Evolutionary conservation across 495 filamentous ascomycete species (phyloP), one percentile per base, ranked within the genome.

Genomic region (Aspergillus leporis): DNA sequence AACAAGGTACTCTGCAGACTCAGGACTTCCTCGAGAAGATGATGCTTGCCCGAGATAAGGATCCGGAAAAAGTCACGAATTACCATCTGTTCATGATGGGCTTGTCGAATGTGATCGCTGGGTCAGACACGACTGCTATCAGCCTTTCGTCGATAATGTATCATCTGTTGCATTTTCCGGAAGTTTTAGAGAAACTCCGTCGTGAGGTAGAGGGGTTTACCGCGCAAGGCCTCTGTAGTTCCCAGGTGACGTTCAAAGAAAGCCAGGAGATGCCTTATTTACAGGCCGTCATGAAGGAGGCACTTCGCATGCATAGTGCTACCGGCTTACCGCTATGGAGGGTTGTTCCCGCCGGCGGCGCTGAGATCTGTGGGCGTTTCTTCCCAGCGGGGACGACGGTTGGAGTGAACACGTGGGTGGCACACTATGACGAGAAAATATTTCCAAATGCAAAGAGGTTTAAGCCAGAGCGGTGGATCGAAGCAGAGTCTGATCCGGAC

Each of bases 21-120:
- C 66, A 74, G n/a, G 81, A 83, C 63, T 80, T 87, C 16, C 70
- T 72, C 12, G 64, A 70, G 19, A 89, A 86, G 64, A 83, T 88
- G 74, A 59, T 76, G 2, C 69, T 85, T 0, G 81, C 83, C 0
- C 80, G 82, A 51, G 73, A 81, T 45, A 78, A 79, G 41, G 70
- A 86, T 31, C 86, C 87, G 0, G 79, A 87, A 19, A 79, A 73
- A 28, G 76, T 85, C 22, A 83, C 76, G 0, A 68, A 75, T 41
- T 74, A 75, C 21, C 79, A 84, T 56, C 62, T 84, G 0, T 68
- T 80, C 30, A 79, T 78, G 51, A 77, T 76, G 67, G 79, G 74
- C 31, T 65, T 72, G 51, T 80, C 75, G 14, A 85, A 85, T 63
- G 73, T 86, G 6, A 63, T 72, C 5, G 84, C 83, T 0, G 84